Evolutionary conservation across 495 filamentous ascomycete species (phyloP).

Genomic region (Penicillium crystallinum): DNA sequence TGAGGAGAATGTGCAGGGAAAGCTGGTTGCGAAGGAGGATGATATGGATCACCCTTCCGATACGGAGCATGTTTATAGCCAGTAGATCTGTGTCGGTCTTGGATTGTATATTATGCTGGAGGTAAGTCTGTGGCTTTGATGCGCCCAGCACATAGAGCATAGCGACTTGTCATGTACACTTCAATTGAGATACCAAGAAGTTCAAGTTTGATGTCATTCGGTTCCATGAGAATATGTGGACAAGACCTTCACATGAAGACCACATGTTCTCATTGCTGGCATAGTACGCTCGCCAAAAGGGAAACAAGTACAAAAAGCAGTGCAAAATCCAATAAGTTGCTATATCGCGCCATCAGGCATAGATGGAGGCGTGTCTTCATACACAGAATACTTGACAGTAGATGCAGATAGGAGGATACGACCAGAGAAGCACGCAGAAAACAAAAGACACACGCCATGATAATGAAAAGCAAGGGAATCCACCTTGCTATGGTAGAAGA

Average conservation of each 20-base stretch:
- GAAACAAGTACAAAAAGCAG: background rate
- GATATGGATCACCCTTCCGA: constrained; percentile 49
- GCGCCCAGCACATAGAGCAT: background rate
- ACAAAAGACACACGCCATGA: background rate
- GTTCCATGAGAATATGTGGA: too few species aligned
- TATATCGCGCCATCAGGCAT: background rate
- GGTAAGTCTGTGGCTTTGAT: background rate
- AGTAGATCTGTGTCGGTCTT: constrained; percentile 8
- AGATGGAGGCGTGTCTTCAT: background rate
- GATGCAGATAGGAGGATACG: background rate
- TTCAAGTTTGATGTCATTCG: background rate
- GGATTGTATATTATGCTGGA: background rate
- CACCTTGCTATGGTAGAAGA: constrained; percentile 16
- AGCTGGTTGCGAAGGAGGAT: constrained; percentile 51
- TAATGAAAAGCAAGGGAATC: constrained; percentile 6
- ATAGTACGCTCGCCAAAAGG: too few species aligned
- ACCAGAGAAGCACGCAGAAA: background rate
- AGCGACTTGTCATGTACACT: background rate
- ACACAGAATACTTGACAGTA: background rate
- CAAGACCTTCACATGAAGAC: too few species aligned
- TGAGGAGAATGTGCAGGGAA: constrained; percentile 55
- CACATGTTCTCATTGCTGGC: background rate
- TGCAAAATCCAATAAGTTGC: background rate
- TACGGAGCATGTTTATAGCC: constrained; percentile 24
- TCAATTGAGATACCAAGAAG: background rate